Evolutionary conservation across 1,284 basidiomycete species (phyloP).

Genomic region (Stereum hirsutum): DNA sequence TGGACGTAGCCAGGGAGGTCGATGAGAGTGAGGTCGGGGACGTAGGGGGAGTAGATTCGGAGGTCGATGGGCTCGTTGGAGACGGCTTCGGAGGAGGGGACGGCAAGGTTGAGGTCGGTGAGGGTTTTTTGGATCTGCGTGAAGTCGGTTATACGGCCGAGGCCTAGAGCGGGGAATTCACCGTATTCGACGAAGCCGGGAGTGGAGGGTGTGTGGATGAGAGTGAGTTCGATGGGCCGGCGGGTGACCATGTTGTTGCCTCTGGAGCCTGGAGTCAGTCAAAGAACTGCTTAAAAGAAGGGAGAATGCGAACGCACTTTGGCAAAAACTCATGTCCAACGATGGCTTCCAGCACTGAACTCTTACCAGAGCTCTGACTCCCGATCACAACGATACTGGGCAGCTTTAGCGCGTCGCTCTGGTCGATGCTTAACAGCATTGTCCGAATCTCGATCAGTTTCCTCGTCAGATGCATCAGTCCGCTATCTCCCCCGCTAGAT

Average conservation of each 20-base stretch:
- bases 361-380: constrained; percentile 97
- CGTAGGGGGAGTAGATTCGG: constrained; percentile 90
- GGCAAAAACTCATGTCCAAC: constrained; percentile 98
- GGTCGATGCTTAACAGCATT: constrained; percentile 92
- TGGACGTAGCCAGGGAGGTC: constrained; percentile 98
- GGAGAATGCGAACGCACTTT: constrained; percentile 52
- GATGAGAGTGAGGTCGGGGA: constrained; percentile 95
- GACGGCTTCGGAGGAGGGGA: constrained; percentile 83
- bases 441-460: constrained; percentile 96
- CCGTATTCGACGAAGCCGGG: constrained; percentile 74
- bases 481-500: constrained; percentile 44
- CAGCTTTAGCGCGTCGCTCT: constrained; percentile 87
- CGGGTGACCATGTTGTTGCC: constrained; percentile 99
- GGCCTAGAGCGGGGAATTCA: constrained; percentile 86
- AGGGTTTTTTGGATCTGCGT: constrained; percentile 85
- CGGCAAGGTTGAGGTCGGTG: constrained; percentile 91
- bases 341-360: constrained; percentile 93
- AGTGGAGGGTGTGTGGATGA: constrained; percentile 78
- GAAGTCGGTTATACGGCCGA: constrained; percentile 88
- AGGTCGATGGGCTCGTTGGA: constrained; percentile 96
- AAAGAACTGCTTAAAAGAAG: background rate
- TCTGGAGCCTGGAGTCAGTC: constrained; percentile 34
- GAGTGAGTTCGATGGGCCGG: constrained; percentile 93
- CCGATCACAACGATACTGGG: constrained; percentile 98
- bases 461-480: constrained; percentile 86